A percentile compares a stretch with the other conserved stretches of the same genome.
Evolutionary conservation across 75 land plant species (phyloP).

Genomic region (Picea sitchensis): DNA sequence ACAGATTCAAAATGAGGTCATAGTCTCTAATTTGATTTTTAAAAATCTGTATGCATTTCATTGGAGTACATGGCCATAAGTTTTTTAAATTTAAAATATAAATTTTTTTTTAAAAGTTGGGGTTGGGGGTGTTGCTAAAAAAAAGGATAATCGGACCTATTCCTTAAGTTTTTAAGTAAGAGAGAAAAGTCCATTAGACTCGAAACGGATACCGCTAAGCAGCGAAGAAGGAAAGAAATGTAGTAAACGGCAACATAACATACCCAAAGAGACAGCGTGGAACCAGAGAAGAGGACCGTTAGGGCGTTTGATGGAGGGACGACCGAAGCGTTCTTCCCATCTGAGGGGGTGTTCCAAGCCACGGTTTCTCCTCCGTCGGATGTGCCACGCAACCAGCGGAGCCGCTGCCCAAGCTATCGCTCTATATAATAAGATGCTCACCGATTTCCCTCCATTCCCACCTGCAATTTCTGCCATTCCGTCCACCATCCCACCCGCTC

Average conservation of each 20-base stretch:
- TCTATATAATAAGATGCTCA: constrained; percentile 45
- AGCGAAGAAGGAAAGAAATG: neutral
- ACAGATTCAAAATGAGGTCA: no score
- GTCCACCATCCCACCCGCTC: neutral
- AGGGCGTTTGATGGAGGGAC: constrained; percentile 66
- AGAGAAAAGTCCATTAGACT: neutral
- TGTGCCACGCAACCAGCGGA: constrained; percentile 51
- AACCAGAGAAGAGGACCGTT: constrained; percentile 90
- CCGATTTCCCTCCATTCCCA: constrained; percentile 11
- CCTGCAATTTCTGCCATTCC: neutral
- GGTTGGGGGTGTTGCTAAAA: no score
- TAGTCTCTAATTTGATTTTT: no score
- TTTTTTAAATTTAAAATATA: no score
- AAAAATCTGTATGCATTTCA: no score
- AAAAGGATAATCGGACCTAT: no score
- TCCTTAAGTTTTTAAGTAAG: no score
- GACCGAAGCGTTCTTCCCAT: constrained; percentile 78
- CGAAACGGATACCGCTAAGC: neutral
- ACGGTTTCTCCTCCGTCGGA: constrained; percentile 42
- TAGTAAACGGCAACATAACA: neutral
- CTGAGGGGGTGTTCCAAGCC: constrained; percentile 74
- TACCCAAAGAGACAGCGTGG: constrained; percentile 95
- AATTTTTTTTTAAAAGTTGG: no score
- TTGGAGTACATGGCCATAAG: no score
- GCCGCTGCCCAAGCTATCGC: constrained; percentile 46